phyloP scores from a whole-genome alignment of 306 rosid species.

The Prosopis cineraria region DNA sequence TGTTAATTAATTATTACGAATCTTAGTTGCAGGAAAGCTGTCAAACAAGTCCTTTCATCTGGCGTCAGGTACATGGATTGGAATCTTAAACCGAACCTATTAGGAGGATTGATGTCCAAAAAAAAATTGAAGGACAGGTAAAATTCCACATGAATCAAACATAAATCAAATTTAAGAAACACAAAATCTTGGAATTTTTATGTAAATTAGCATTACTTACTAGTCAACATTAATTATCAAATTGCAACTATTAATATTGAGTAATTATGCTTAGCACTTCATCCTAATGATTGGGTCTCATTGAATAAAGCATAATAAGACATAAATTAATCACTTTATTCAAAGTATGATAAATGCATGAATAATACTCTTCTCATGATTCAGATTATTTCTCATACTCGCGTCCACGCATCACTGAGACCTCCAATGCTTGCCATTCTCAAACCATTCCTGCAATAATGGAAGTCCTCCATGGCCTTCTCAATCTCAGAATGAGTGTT shows the following conservation, averaged over 20 bases:
- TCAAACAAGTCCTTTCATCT: no score
- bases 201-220: no score
- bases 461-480: constrained; percentile 56
- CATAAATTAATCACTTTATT: not conserved
- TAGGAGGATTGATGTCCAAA: not conserved
- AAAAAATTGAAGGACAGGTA: not conserved
- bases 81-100: not conserved
- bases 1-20: no score
- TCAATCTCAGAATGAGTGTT: constrained; percentile 62
- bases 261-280: no score
- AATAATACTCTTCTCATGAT: not conserved
- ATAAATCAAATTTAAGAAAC: not conserved
- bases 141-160: not conserved
- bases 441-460: constrained; percentile 55
- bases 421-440: constrained; percentile 43
- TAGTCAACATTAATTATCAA: no score
- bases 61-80: no score
- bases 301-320: no score
- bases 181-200: no score
- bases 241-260: no score
- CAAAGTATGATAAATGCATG: not conserved
- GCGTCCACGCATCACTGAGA: not conserved
- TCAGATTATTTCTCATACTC: not conserved
- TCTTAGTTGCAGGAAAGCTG: no score
- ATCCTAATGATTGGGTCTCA: no score